These are phyloP conservation scores for Populus alba DNA, from an alignment of 345 rosid species.

Conservation along the genomic window DNA sequence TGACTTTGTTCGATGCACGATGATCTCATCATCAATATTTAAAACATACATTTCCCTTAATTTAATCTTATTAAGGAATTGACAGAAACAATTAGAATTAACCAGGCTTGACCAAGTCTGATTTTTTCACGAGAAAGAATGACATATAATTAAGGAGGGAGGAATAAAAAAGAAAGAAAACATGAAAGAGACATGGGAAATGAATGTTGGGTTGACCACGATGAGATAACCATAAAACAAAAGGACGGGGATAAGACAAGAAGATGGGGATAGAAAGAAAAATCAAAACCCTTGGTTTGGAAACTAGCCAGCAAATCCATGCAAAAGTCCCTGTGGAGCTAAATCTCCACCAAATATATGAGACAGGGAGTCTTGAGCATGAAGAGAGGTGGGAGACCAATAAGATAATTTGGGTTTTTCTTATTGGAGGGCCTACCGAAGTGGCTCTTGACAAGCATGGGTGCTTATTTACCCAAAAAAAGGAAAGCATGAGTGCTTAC, in stretches of 20 bases:
- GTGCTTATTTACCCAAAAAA: constrained; percentile 36
- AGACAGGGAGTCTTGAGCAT: constrained; percentile 31
- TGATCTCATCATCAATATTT: too few species aligned
- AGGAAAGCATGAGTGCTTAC: constrained; percentile 45
- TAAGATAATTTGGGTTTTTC: constrained; percentile 7
- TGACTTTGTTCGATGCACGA: too few species aligned
- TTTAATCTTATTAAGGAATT: not conserved
- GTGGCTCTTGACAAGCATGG: constrained; percentile 39
- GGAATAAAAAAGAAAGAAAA: too few species aligned
- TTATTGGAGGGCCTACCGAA: constrained; percentile 41
- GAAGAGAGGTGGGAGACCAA: constrained; percentile 30
- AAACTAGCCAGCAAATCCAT: constrained; percentile 18
- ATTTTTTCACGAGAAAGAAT: not conserved
- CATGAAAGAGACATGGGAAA: constrained; percentile 28
- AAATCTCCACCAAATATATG: not conserved
- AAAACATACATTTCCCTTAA: too few species aligned
- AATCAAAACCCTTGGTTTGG: constrained; percentile 2
- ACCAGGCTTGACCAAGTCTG: not conserved
- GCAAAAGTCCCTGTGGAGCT: constrained; percentile 27
- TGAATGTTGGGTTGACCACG: constrained; percentile 34
- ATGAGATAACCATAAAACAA: constrained; percentile 15
- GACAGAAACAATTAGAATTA: not conserved
- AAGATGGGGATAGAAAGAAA: not conserved
- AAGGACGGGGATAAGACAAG: constrained; percentile 17
- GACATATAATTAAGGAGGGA: not conserved